Evolutionary conservation across 2,329 filamentous ascomycete species (phyloP).

Genomic region (Stachybotrys chlorohalonatus): DNA sequence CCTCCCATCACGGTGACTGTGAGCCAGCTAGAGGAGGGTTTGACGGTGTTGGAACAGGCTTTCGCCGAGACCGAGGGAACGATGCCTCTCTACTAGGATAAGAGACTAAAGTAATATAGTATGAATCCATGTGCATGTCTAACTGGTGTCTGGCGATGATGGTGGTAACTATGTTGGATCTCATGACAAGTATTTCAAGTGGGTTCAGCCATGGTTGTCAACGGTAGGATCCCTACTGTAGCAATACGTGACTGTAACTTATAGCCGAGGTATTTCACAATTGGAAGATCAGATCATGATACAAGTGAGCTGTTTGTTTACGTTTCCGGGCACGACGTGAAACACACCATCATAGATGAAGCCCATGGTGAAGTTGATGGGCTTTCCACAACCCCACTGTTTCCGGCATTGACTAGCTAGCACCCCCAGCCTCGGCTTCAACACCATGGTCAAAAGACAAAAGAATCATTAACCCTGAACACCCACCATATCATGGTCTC

Average conservation of each 20-base stretch:
- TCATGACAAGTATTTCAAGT: no score
- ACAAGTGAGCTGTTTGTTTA: no score
- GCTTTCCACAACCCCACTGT: background rate
- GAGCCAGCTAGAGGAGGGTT: slow-evolving; percentile 38
- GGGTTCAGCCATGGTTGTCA: no score
- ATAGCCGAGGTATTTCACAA: no score
- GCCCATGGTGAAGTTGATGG: background rate
- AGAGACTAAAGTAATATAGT: background rate
- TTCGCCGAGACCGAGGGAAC: slow-evolving; percentile 28
- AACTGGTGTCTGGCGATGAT: no score
- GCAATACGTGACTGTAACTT: no score
- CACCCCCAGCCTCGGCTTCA: background rate
- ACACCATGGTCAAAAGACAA: background rate
- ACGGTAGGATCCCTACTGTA: no score
- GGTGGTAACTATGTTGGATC: no score
- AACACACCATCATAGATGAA: background rate
- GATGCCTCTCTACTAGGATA: slow-evolving; percentile 16
- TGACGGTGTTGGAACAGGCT: slow-evolving; percentile 48
- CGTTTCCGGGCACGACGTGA: no score
- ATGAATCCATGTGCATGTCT: no score
- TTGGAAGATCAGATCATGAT: no score
- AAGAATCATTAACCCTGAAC: background rate
- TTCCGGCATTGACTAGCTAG: background rate
- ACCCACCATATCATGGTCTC: no score
- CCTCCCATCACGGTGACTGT: slow-evolving; percentile 49